Evolutionary conservation across 1,139 yeast species (phyloP), one percentile per base, ranked within the genome.

Genomic region (Taphrina deformans): DNA sequence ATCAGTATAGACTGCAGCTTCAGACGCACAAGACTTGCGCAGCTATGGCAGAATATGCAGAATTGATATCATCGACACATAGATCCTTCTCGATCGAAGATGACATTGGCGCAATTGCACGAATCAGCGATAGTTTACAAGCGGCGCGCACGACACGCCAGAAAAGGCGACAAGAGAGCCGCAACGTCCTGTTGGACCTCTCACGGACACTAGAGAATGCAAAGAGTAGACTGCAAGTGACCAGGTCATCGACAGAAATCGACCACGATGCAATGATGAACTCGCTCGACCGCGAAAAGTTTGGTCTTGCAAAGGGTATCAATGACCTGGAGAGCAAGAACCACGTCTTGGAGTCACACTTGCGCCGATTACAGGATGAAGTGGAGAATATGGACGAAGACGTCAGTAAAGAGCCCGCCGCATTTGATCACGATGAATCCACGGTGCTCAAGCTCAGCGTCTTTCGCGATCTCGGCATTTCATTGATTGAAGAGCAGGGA

Each of bases 311-410:
- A 2, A 84, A 84, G 70, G 79, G 79, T 41, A 77, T 85, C 67
- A 83, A 84, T 64, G 85, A 83, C 58, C 75, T 85, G 65, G 87
- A 85, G 67, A 79, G 83, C 69, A 75, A 80, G 38, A 78, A 83
- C 45, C 83, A 83, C 67, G 75, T 81, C 5, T 76, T 80, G 66
- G 80, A 79, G 65, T 78, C 83, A 46, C 77, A 79, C 35, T 74
- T 82, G 61, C 74, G 79, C 38, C 79, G 76, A 62, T 73, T 85
- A 61, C 75, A 76, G 24, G 79, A 78, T 21, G 76, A 79, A 23
- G 75, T 79, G n/a, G 76, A 75, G 26, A 72, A 74, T 23, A 67
- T 81, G 45, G 72, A 75, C 18, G 71, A 71, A 33, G 75, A 76
- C 16, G 75, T 76, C 50, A 70, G 70, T 12, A 61, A 73, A 35